Evolutionary conservation across 345 rosid species (phyloP).

Genomic region (Heritiera littoralis): DNA sequence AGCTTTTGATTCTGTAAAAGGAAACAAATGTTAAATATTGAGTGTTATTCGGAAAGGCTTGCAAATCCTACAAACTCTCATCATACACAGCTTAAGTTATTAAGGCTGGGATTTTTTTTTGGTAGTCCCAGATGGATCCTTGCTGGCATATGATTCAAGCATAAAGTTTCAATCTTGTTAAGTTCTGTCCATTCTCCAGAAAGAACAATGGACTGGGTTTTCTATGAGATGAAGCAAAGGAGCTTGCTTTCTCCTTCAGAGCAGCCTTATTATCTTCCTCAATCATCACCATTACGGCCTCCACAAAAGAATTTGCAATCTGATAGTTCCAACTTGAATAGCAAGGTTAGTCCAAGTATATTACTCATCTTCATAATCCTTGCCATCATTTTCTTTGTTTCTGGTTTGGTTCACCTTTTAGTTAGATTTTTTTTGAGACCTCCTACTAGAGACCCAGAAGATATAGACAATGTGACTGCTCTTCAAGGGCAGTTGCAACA

Average conservation of each 20-base stretch:
- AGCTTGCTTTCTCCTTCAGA: conserved; percentile 34
- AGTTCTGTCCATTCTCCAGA: not conserved
- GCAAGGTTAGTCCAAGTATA: conserved; percentile 72
- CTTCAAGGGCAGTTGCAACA: conserved; percentile 95
- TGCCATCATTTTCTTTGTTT: conserved; percentile 79
- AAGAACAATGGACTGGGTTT: conserved; percentile 41
- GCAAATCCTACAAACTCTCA: not conserved
- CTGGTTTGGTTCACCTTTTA: conserved; percentile 85
- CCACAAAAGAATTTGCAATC: conserved; percentile 30
- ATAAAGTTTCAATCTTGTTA: conserved; percentile 34
- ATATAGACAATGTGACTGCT: conserved; percentile 62
- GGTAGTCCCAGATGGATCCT: conserved; percentile 21
- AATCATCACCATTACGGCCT: conserved; percentile 31
- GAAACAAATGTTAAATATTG: not conserved
- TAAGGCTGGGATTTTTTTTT: conserved; percentile 6
- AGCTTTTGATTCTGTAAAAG: conserved; percentile 19
- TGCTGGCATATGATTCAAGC: conserved; percentile 22
- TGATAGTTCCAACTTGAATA: conserved; percentile 50
- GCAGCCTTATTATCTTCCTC: conserved; percentile 28
- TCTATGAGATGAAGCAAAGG: conserved; percentile 32
- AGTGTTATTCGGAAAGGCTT: too few relatives aligned
- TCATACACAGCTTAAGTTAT: not conserved
- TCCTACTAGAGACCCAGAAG: conserved; percentile 60
- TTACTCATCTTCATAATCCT: conserved; percentile 79
- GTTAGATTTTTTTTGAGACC: conserved; percentile 74